Conservation (phyloP, 345 rosid genomes). For the Triadica sebifera region DNA sequence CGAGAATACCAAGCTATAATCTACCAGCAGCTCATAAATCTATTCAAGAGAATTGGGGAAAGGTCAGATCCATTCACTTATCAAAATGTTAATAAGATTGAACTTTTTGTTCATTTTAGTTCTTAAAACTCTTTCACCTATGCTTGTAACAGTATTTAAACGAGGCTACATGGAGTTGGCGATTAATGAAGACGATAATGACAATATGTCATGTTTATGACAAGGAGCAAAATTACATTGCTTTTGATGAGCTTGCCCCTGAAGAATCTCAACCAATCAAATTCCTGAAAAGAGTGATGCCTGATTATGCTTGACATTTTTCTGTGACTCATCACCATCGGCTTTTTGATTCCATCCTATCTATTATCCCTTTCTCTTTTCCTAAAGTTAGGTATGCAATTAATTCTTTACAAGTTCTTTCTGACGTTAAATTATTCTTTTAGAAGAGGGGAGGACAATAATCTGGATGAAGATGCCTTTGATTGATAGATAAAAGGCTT, state of each 20-base stretch:
- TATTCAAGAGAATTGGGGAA: constrained; percentile 89
- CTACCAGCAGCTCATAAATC: constrained; percentile 70
- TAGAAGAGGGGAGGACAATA: neutral
- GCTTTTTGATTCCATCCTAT: too few species aligned
- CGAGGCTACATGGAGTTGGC: constrained; percentile 88
- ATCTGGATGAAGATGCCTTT: constrained; percentile 23
- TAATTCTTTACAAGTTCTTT: constrained; percentile 6
- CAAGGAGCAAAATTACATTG: constrained; percentile 60
- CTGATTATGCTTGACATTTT: constrained; percentile 50
- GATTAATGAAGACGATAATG: constrained; percentile 90
- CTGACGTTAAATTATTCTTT: neutral
- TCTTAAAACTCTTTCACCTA: neutral
- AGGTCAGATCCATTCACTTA: constrained; percentile 40
- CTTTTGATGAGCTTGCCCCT: constrained; percentile 69
- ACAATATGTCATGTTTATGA: constrained; percentile 80
- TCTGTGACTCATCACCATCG: too few species aligned
- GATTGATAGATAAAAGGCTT: neutral
- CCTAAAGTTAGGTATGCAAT: constrained; percentile 27
- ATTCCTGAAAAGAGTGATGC: constrained; percentile 76
- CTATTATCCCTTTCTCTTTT: constrained; percentile 9
- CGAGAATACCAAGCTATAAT: constrained; percentile 88
- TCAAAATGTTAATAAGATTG: neutral
- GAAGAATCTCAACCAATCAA: constrained; percentile 65
- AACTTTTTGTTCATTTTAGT: neutral
- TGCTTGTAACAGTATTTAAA: constrained; percentile 66